Base-by-base conservation (phyloP, 352 stramenopile species). In the Phytopythium litorale region DNA sequence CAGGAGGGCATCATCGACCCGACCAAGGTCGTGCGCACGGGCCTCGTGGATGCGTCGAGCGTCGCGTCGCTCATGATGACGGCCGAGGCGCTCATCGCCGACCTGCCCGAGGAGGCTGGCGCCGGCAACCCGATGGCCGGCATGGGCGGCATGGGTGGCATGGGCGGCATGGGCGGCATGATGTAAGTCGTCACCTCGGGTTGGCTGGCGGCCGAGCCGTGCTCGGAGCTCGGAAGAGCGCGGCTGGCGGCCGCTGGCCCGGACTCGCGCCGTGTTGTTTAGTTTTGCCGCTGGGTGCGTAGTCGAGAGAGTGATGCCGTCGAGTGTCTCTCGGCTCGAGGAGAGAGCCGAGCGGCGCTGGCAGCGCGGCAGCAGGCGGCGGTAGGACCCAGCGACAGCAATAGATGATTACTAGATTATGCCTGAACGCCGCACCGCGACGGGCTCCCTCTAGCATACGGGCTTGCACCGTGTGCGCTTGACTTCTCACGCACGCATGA, bases 21-120 rank as follows among this genome's bases (percentile, higher is more conserved):
- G 12, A 98, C 94, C 45, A 99, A 99, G 88, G 98, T 99, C 42
- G 97, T 99, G 56, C 95, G 97, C 67, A 99, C 97, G 63, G 98
- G 97, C 32, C 85, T 99, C 61, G 84, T 99, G 45, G 97, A 99
- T 78, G 97, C 98, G 30, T 97, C 97, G 45, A 99, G 94, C 71
- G 98, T 99, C 28, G 97, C 98, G 38, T 98, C 95, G 73, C 86
- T 99, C 56, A 97, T 99, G 75, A 99, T 98, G 79, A 99, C 98
- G n/a, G 98, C 97, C 28, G 98, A 99, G 76, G 88, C 96, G 38
- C 96, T 99, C 70, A 98, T 99, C 75, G 92, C 91, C 8, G 97
- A 99, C 75, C 74, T 98, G 68, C 96, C 96, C 45, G 83, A 94
- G 58, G 91, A 98, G 64, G 78, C 88, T 2, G 85, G 83, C 28